Percentiles rank a stretch among this genome's conserved stretches.
Evolutionary conservation across 208 protist genomes (phyloP).

Genomic region (Leptomonas pyrrhocoris): DNA sequence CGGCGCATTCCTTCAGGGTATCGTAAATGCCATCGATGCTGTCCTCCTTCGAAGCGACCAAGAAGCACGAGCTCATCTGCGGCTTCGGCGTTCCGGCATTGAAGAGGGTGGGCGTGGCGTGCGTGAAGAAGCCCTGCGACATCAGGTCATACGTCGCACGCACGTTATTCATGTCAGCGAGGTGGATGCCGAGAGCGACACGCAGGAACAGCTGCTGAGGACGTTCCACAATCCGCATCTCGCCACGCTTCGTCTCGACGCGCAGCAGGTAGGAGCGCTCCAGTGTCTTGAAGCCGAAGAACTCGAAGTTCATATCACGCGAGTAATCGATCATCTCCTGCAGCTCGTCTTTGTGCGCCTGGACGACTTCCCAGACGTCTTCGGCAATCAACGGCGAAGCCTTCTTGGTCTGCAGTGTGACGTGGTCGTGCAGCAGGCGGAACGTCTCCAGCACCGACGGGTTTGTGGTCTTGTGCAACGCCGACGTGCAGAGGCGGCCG

Average conservation of each 20-base stretch:
- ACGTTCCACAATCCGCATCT: constrained; percentile 94
- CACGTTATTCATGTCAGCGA: constrained; percentile 89
- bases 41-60: constrained; percentile 99
- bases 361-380: constrained; percentile 90
- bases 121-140: constrained; percentile 95
- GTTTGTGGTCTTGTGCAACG: constrained; percentile 97
- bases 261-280: constrained; percentile 98
- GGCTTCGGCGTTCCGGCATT: constrained; percentile 97
- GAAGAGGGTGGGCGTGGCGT: constrained; percentile 99
- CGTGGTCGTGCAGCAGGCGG: constrained; percentile 90
- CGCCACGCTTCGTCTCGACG: constrained; percentile 68
- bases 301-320: constrained; percentile 97
- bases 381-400: constrained; percentile 94
- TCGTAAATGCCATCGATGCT: constrained; percentile 99
- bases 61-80: constrained; percentile 98
- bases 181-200: constrained; percentile 98
- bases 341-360: constrained; percentile 81
- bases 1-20: constrained; percentile 98
- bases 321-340: constrained; percentile 94
- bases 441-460: constrained; percentile 91
- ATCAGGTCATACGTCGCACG: constrained; percentile 97
- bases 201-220: constrained; percentile 99
- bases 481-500: constrained; percentile 96
- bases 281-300: constrained; percentile 99
- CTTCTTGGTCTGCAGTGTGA: constrained; percentile 75